Conservation (phyloP, 805 yeast species). For the Lipomyces lipofer region DNA sequence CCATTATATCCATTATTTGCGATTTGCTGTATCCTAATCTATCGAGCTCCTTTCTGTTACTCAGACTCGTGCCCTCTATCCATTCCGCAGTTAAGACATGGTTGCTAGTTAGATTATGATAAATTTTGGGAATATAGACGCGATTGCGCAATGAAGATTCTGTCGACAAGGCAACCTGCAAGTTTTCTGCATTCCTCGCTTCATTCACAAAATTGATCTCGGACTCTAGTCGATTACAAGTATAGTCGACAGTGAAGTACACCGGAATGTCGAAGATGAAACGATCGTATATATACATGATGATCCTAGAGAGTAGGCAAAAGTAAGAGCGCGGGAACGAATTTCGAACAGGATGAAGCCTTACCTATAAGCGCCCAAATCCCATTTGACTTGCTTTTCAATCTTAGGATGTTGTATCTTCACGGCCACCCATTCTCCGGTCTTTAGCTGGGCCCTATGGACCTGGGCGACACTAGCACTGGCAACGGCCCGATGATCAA, state of each 20-base stretch:
- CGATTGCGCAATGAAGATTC: conserved; percentile 47
- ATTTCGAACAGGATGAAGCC: too few relatives aligned
- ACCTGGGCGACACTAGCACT: conserved; percentile 78
- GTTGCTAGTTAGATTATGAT: conserved; percentile 47
- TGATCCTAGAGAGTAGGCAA: too few relatives aligned
- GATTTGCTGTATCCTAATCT: conserved; percentile 43
- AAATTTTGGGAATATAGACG: conserved; percentile 59
- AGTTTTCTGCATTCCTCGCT: conserved; percentile 50
- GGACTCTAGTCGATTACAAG: conserved; percentile 55
- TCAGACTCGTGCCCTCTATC: conserved; percentile 68
- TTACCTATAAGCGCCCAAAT: conserved; percentile 54
- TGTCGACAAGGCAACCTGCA: conserved; percentile 43
- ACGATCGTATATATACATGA: conserved; percentile 53
- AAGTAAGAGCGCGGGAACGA: too few relatives aligned
- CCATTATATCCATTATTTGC: conserved; percentile 51
- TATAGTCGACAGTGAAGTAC: conserved; percentile 54
- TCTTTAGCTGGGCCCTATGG: conserved; percentile 52
- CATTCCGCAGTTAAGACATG: conserved; percentile 68
- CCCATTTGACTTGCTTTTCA: conserved; percentile 58
- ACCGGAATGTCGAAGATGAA: conserved; percentile 65
- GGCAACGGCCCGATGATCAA: conserved; percentile 64
- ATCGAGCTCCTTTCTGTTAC: conserved; percentile 48
- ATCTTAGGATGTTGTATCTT: conserved; percentile 69
- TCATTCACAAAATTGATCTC: conserved; percentile 67
- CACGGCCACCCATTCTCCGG: conserved; percentile 59